phyloP scores from a whole-genome alignment of 2,329 filamentous ascomycete genomes.

The Talaromyces amestolkiae region DNA sequence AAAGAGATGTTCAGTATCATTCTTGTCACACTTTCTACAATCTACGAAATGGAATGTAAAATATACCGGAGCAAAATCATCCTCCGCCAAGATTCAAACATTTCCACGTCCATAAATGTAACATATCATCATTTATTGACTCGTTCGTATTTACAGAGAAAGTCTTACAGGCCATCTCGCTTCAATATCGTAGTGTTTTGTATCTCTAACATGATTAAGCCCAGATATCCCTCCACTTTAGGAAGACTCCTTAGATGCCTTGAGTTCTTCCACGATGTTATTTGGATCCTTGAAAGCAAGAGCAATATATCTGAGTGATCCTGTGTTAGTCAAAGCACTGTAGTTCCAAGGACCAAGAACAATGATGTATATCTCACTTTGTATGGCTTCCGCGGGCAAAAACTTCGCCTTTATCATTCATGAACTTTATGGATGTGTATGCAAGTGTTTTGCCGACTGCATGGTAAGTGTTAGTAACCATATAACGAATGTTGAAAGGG shows the following conservation, averaged over 20 bases:
- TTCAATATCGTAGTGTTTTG: neutral
- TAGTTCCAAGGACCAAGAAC: neutral
- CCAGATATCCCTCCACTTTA: neutral
- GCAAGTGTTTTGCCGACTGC: slow-evolving; percentile 64
- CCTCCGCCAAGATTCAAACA: neutral
- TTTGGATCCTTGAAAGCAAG: slow-evolving; percentile 61
- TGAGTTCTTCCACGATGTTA: slow-evolving; percentile 60
- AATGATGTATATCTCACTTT: slow-evolving; percentile 48
- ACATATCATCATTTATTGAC: neutral
- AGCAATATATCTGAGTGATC: slow-evolving; percentile 51
- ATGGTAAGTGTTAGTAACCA: neutral
- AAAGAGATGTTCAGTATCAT: neutral
- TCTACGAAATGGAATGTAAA: neutral
- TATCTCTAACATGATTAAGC: neutral
- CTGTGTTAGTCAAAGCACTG: neutral
- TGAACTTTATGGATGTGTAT: slow-evolving; percentile 62
- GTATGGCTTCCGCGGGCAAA: slow-evolving; percentile 67
- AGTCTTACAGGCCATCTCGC: neutral
- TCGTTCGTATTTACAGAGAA: slow-evolving; percentile 1
- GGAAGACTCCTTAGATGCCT: slow-evolving; percentile 30
- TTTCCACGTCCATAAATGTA: neutral
- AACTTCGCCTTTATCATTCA: slow-evolving; percentile 57
- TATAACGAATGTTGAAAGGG: neutral
- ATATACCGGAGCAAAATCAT: too few species aligned
- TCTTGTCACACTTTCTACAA: neutral